Evolutionary conservation across 176 grass and related monocot genomes (phyloP), one percentile per base, ranked within the genome.

Genomic region (Puya raimondii): DNA sequence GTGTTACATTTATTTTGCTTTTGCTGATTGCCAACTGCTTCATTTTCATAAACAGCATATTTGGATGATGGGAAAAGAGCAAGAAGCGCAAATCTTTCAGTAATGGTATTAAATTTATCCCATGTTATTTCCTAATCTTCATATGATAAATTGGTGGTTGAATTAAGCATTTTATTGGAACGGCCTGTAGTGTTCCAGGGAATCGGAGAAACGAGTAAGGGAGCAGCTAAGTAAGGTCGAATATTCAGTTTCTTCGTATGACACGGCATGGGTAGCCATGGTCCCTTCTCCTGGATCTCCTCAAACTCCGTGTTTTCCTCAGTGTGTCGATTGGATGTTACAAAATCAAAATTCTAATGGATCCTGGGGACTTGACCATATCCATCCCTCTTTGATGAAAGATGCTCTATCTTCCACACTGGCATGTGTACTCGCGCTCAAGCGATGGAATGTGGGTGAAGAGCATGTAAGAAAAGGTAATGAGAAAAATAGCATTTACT

Each of bases 371-470:
- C 33, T 74, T 54, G 26, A 13, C 58, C 22, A 29, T 20, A 64
- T 51, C 7, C 56, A 70, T 66, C 56, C 66, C 9, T 70, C 57
- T 10, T 22, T 90, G 57, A 65, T 47, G 21, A 96, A 85, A 63
- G 84, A 80, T 64, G 26, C 53, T 47, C 65, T 90, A 3, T 76
- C 74, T 47, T 87, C 91, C 33, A 96, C 91, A 11, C 52, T 95
- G 50, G 91, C 91, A 4, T 90, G 87, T 53, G 70, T 90, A 58
- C 58, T 96, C 77, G 91, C 91, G 22, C 75, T 96, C 13, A 79
- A 78, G 64, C 82, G 50, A 79, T 96, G 91, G 91, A 84, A 87
- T 78, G 50, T 73, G 65, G 87, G 91, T 10, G 73, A 51, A 66
- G 85, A 86, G 49, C 80, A 86, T 18, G 81, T 96, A 1, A 75